Evolutionary conservation across 2,329 filamentous ascomycete genomes (phyloP).

Genomic region (Aureobasidium melanogenum): DNA sequence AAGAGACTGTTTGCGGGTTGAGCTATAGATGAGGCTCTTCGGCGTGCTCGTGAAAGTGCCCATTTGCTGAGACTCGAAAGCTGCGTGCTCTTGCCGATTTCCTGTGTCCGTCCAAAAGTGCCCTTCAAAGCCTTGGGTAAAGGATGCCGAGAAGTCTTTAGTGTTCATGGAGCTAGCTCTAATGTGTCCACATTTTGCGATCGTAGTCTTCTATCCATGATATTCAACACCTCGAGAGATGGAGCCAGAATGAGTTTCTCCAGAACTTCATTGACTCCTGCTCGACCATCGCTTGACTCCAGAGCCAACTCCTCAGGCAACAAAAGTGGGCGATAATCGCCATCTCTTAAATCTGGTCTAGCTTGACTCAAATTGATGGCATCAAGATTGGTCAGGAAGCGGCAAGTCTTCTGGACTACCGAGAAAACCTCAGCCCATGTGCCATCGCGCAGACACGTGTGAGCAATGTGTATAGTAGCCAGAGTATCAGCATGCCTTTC

Average conservation of each 20-base stretch:
- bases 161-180: background rate
- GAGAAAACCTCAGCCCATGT: background rate
- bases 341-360: background rate
- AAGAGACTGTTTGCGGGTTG: too few relatives aligned
- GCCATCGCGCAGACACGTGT: background rate
- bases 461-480: background rate
- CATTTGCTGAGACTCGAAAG: too few relatives aligned
- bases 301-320: background rate
- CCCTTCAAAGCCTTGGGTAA: too few relatives aligned
- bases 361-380: background rate
- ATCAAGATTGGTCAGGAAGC: background rate
- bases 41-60: too few relatives aligned
- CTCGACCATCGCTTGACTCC: background rate
- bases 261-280: background rate
- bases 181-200: background rate
- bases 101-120: too few relatives aligned
- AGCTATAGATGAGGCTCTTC: too few relatives aligned
- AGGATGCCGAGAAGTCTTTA: too few relatives aligned
- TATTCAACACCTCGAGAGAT: background rate
- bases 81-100: too few relatives aligned
- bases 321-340: background rate
- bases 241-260: background rate
- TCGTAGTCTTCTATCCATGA: background rate
- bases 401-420: background rate
- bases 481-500: background rate